A percentile compares a stretch with the other conserved stretches of the same genome.
Conservation (phyloP, 163 green algal genomes). For the Scenedesmus sp. region DNA sequence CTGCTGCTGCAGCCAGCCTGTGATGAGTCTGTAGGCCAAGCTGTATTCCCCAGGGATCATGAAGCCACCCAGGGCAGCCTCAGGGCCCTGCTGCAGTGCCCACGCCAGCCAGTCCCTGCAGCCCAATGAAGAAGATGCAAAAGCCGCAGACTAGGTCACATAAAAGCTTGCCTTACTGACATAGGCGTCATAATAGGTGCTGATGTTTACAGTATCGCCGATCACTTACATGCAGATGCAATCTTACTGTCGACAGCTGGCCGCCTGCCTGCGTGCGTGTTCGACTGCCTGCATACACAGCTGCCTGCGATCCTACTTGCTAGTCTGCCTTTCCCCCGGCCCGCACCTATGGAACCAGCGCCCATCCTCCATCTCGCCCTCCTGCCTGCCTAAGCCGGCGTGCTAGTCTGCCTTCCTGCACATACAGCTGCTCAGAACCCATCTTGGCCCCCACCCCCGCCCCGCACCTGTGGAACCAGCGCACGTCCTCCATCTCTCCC, state of each 20-base stretch:
- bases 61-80: conserved; percentile 46
- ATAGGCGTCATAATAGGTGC: too few relatives aligned
- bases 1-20: conserved; percentile 57
- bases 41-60: conserved; percentile 68
- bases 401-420: background rate
- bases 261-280: too few relatives aligned
- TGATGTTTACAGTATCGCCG: too few relatives aligned
- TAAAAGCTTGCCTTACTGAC: too few relatives aligned
- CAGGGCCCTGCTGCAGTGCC: background rate
- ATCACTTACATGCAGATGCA: too few relatives aligned
- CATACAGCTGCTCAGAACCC: too few relatives aligned
- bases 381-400: background rate
- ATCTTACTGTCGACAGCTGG: too few relatives aligned
- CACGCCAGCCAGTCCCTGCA: conserved; percentile 42
- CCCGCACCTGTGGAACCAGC: conserved; percentile 81
- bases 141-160: background rate
- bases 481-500: conserved; percentile 82
- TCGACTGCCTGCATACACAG: background rate
- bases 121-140: background rate
- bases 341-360: too few relatives aligned
- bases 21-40: conserved; percentile 72
- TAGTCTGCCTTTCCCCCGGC: background rate
- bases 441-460: background rate
- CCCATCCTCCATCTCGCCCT: too few relatives aligned
- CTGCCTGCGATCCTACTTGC: too few relatives aligned